Evolutionary conservation across 768 basidiomycete species (phyloP), one percentile per base, ranked within the genome.

Genomic region (Boletus rubroflammeus): DNA sequence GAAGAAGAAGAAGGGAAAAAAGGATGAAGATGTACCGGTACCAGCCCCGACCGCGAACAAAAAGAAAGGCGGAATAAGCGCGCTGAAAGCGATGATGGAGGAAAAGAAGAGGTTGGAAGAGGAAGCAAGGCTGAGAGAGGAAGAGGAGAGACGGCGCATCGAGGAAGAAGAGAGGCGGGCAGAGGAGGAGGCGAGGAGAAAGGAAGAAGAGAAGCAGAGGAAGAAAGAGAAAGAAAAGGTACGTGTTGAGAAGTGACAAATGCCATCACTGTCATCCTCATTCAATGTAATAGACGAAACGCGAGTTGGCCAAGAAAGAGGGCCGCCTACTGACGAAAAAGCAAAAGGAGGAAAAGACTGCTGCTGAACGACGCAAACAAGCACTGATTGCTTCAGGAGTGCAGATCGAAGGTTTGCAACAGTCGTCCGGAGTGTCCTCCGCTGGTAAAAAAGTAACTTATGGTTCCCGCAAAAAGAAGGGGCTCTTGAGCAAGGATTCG

Each of bases 261-360:
- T 47, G 29, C 34, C 13, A 29, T 50, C 52, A 45, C 31, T 28
- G 14, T 43, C 46, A 9, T 28, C 39, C 50, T 55, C 36, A 49
- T 32, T 39, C 10, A n/a, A 28, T 43, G 42, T 47, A 46, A 50
- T 65, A 95, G 93, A 87, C 83, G 42, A 97, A 96, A 72, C 85
- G 84, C 48, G 95, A 97, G 62, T 68, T 88, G 48, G 86, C 90
- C 14, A 93, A 90, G 80, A 96, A 94, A 69, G 95, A 98, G 73
- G 97, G 97, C 23, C 83, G 89, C 43, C 75, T 96, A 25, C 79
- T 98, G 47, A 98, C 96, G n/a, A 94, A 96, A 72, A 97, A 95
- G 73, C 95, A 98, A 70, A 96, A 93, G 72, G 89, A 92, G 65
- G 95, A 98, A 69, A 86, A 81, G 62, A 90, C 89, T 21, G 88